Evolutionary conservation across 106 monocot genomes (phyloP).

Genomic region (Dioscorea alata): DNA sequence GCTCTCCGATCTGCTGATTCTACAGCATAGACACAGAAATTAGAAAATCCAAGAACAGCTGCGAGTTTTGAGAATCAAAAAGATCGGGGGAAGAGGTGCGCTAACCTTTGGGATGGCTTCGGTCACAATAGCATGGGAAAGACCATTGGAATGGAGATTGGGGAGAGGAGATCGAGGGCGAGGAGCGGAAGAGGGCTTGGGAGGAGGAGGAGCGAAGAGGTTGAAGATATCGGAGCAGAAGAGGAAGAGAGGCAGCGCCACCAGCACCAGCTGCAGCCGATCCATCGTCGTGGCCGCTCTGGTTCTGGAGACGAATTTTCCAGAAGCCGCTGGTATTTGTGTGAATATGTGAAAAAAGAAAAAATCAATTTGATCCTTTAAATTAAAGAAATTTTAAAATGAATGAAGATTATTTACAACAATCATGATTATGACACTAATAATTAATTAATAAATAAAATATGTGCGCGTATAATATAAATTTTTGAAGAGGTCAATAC

Average conservation of each 20-base stretch:
- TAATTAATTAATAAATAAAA: too few relatives aligned
- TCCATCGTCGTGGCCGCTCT: conserved; percentile 32
- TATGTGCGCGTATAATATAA: too few relatives aligned
- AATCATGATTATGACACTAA: too few relatives aligned
- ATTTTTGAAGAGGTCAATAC: too few relatives aligned
- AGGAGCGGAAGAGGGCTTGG: conserved; percentile 13
- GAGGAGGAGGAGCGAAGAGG: conserved; percentile 65
- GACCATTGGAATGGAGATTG: conserved; percentile 15
- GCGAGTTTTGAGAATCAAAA: neutral
- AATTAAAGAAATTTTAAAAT: too few relatives aligned
- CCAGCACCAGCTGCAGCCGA: conserved; percentile 50
- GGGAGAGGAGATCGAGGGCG: conserved; percentile 21
- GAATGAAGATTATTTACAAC: too few relatives aligned
- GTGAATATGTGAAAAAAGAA: too few relatives aligned
- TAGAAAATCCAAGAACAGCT: neutral
- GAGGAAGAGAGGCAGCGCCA: conserved; percentile 76
- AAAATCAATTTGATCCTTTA: too few relatives aligned
- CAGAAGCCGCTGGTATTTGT: too few relatives aligned
- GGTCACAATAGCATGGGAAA: conserved; percentile 18
- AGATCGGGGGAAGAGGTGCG: neutral
- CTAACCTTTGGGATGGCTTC: conserved; percentile 1
- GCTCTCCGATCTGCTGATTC: conserved; percentile 38
- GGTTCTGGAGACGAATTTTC: too few relatives aligned
- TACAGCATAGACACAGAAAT: conserved; percentile 1
- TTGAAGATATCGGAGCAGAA: conserved; percentile 83